phyloP scores from a whole-genome alignment of 768 basidiomycete species.

The Russula abietina region DNA sequence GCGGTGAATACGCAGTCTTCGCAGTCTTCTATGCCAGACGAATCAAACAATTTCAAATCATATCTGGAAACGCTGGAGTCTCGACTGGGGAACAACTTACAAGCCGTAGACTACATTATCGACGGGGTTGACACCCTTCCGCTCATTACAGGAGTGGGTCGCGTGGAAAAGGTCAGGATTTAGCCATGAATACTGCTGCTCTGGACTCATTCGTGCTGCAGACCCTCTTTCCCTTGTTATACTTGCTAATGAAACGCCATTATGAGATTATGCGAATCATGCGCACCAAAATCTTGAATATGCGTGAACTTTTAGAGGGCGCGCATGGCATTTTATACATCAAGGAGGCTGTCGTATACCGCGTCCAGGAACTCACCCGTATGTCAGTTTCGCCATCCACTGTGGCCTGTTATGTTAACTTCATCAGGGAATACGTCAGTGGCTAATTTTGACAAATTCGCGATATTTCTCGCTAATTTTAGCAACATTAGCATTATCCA shows the following conservation, averaged over 20 bases:
- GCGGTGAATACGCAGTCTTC: background rate
- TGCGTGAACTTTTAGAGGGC: conserved; percentile 1
- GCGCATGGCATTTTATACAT: background rate
- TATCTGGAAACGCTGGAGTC: conserved; percentile 28
- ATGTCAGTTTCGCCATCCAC: background rate
- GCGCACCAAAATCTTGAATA: conserved; percentile 4
- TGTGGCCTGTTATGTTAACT: background rate
- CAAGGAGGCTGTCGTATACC: background rate
- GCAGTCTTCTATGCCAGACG: background rate
- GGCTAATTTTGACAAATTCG: no score
- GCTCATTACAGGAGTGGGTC: conserved; percentile 28
- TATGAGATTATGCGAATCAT: conserved; percentile 23
- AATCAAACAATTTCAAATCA: conserved; percentile 22
- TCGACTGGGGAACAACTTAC: conserved; percentile 27
- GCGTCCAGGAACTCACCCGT: conserved; percentile 11
- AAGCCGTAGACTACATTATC: conserved; percentile 28
- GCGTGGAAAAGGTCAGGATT: conserved; percentile 29
- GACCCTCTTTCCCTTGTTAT: conserved; percentile 21
- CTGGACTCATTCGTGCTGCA: background rate
- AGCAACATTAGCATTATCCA: no score
- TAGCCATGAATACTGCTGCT: no score
- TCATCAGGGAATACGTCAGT: no score
- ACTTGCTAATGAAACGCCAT: conserved; percentile 23
- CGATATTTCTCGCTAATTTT: no score
- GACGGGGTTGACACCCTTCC: conserved; percentile 30